Percentiles rank a stretch among this genome's conserved stretches.
These are phyloP conservation scores for Acacia concinna DNA, from an alignment of 331 rosid species.

Conservation along the genomic window DNA sequence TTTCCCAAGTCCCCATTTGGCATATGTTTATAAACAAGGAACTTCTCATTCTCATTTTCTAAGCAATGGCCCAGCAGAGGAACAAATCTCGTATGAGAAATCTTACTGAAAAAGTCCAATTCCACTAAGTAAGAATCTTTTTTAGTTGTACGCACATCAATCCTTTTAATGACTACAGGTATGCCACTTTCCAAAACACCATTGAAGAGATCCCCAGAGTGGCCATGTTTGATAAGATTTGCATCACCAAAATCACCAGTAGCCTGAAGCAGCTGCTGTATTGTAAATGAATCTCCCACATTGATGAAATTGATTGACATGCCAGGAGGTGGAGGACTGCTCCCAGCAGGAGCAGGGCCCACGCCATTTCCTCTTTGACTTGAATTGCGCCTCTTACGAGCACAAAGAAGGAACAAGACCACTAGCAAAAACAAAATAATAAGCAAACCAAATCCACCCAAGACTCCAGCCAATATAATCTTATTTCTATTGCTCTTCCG, in stretches of 20 bases:
- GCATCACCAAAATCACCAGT: slow-evolving; percentile 57
- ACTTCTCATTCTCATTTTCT: slow-evolving; percentile 85
- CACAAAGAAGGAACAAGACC: slow-evolving; percentile 42
- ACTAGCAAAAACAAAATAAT: slow-evolving; percentile 43
- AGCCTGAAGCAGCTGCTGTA: slow-evolving; percentile 77
- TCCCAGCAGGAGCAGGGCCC: slow-evolving; percentile 65
- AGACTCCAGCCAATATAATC: slow-evolving; percentile 74
- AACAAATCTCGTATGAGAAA: slow-evolving; percentile 71
- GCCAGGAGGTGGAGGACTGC: slow-evolving; percentile 54
- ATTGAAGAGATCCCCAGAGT: slow-evolving; percentile 74
- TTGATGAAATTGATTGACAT: slow-evolving; percentile 53
- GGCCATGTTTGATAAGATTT: slow-evolving; percentile 79
- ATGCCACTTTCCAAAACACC: slow-evolving; percentile 80
- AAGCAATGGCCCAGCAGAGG: slow-evolving; percentile 84
- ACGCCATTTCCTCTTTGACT: slow-evolving; percentile 58
- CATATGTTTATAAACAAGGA: slow-evolving; percentile 73
- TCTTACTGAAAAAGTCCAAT: slow-evolving; percentile 75
- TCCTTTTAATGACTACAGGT: slow-evolving; percentile 67
- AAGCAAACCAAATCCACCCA: slow-evolving; percentile 70
- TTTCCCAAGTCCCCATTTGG: slow-evolving; percentile 86
- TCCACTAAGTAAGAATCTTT: slow-evolving; percentile 64
- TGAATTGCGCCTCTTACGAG: slow-evolving; percentile 45
- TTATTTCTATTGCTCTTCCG: slow-evolving; percentile 62
- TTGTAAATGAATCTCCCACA: slow-evolving; percentile 71
- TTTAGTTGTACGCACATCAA: slow-evolving; percentile 52